Base-by-base conservation (phyloP, 2,329 filamentous ascomycete genomes). In the Sphaceloma murrayae region DNA sequence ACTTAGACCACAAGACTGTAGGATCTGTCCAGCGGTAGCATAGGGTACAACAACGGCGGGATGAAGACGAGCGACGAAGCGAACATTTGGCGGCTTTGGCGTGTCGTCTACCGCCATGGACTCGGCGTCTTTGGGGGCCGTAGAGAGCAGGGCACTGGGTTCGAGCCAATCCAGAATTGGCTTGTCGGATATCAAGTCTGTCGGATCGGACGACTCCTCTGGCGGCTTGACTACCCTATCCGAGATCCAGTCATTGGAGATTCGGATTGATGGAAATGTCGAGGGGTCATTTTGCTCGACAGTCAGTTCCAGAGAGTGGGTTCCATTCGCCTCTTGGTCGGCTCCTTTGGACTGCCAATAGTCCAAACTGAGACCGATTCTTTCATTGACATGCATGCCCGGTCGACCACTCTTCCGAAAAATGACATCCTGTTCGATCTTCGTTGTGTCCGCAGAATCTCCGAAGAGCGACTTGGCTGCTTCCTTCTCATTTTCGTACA, bases 231-330 rank as follows among this genome's bases (percentile, higher is more conserved):
- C 69, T n/a, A 86, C 69, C 1, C 71, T 65, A 18, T 78, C 71
- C 6, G 79, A 78, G 40, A 91, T 75, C 85, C 85, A 91, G 45
- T 76, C 68, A 47, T 82, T 73, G 1, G 84, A 85, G 27, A 86
- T 73, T 13, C 84, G 75, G 17, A 87, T 72, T 0, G 83, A 74
- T 1, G 66, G 73, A 64, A 66, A 75, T 38, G 70, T 60, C 22
- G 65, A 61, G 4, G 67, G 64, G 1, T 65, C 58, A 3, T 59
- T 64, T 8, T 63, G 55, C 50, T 73, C 68, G 56, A 81, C 85
- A 49, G 80, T 78, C 46, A 91, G 70, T 2, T 78, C 64, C 5
- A 89, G 68, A 0, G 75, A 76, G 75, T 81, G 88, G 2, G 77
- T 70, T n/a, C 57, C 54, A n/a, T 63, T 59, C 57, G 63, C 62